Evolutionary conservation across 1,139 yeast genomes (phyloP), one percentile per base, ranked within the genome.

Genomic region (Diutina siamensis): DNA sequence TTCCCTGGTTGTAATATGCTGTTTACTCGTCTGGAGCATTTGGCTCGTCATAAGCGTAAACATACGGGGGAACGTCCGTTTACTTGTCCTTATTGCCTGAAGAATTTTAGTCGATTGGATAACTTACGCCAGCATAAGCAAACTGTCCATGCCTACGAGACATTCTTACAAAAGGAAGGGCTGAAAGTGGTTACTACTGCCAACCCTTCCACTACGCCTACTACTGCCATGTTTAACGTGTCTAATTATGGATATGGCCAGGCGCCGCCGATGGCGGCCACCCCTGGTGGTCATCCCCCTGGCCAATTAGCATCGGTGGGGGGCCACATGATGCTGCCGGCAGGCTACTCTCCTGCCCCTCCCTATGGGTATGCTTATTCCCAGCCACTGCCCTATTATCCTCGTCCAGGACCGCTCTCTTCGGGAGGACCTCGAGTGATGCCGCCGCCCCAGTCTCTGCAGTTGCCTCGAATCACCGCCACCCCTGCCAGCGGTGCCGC

Each of bases 1-100:
- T 88, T 76, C 59, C 88, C 89, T 15, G 89, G 84, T 51, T 88
- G 97, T 62, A 71, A 67, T 48, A 89, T 88, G 95, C 76, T 89
- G 12, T 89, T 88, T 60, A 85, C 94, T 2, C 66, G 95, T 49
- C 79, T 87, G 17, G 97, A 89, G 59, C 97, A 89, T 62, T 71
- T 89, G 54, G 95, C 96, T 2, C 72, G 97, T 50, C 97, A 88
- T 64, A 83, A 87, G 46, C 68, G 97, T 46, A 89, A 88, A 57
- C 97, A 88, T 60, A 88, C 97, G 1, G 97, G 97, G 41, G 97
- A 89, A 61, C 71, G 95, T 48, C 97, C 97, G 1, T 89, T 87
- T 60, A 79, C 86, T 47, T 89, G 97, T 61, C 84, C 84, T 45
- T 77, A 72, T 56, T 89, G 97, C 62, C 71, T 79, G 41, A 80